Base-by-base conservation (phyloP, 495 filamentous ascomycete genomes). In the Daldinia childiae region DNA sequence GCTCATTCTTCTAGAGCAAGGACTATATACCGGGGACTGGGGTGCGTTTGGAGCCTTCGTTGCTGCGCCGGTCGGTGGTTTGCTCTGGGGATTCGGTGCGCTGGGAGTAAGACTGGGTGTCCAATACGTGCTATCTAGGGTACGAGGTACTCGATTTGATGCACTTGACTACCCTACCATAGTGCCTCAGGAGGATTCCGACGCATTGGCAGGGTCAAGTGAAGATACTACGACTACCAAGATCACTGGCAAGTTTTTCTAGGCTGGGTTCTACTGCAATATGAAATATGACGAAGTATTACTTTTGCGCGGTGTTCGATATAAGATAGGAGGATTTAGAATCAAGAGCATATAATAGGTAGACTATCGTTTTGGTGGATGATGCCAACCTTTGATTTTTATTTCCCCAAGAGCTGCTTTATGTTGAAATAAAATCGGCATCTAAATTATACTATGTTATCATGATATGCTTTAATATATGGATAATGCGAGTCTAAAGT, bases 21-120 rank as follows among this genome's bases (percentile, higher is more conserved):
- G 91, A 0, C 80, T 93, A 14, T 93, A 91, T 76, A 86, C 81
- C 0, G 82, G 87, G 43, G 91, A 92, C 72, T 93, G 91, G 91
- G 88, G 87, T 66, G 89, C 84, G 6, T 93, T 93, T 73, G 91
- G 91, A 56, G 90, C 90, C n/a, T 93, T 93, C 60, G 84, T 92
- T 11, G 91, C 88, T n/a, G 90, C 90, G 5, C 91, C 91, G 1
- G 70, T 92, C 15, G 91, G 91, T 7, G 90, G 90, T 7, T 60
- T 93, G 11, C 79, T 93, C 36, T 93, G 89, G 87, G 89, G 86
- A 15, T 83, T 87, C 48, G 86, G 82, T 15, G 90, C 89, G 15
- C 81, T 90, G 29, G 82, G 68, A 17, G 65, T 87, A 27, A 83
- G 91, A 19, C 71, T 92, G 6, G 69, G 75, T 0, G 81, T 80